Base-by-base conservation (phyloP, 1,139 yeast species). In the Blastobotrys apis region DNA sequence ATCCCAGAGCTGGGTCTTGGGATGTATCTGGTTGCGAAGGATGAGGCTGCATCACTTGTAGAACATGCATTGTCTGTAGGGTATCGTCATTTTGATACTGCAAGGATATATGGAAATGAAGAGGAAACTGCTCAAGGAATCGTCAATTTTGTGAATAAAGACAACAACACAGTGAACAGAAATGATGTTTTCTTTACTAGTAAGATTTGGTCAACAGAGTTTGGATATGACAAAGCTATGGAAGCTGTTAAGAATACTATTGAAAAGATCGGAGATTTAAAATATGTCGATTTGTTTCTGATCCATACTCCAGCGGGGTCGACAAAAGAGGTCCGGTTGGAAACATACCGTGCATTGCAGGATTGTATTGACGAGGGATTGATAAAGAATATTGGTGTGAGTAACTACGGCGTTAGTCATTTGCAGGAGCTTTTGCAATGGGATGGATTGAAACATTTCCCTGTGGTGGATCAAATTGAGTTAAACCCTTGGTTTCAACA, bases 401-500 rank as follows among this genome's bases (percentile, higher is more conserved):
- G 95, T 52, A 88, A 87, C 72, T 85, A 81, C 69, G 71, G 72
- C 48, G 92, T 87, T 52, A 80, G 78, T 55, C 69, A 83, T 58
- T 66, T 88, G 53, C 78, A 75, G 58, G 95, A 86, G 59, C 72
- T 86, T 56, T 68, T 84, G 48, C 77, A 87, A 62, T 78, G 79
- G 48, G 80, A 84, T 52, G 47, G 38, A 12, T 68, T 82, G 57
- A 75, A 70, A 54, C 77, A 86, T 59, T 75, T 70, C 58, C 96
- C 96, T 39, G 84, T 82, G 43, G 86, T 77, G 46, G 73, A 84
- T 58, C 95, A 87, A 68, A 82, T 87, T 60, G 96, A 87, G 71
- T 87, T 83, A 66, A 95, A 86, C 65, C 95, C 95, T 52, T 86
- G 84, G 71, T 74, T 86, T 63, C 85, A 82, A 56, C 95, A 86